phyloP scores from a whole-genome alignment of 495 filamentous ascomycete species.

The Aspergillus sparsus region DNA sequence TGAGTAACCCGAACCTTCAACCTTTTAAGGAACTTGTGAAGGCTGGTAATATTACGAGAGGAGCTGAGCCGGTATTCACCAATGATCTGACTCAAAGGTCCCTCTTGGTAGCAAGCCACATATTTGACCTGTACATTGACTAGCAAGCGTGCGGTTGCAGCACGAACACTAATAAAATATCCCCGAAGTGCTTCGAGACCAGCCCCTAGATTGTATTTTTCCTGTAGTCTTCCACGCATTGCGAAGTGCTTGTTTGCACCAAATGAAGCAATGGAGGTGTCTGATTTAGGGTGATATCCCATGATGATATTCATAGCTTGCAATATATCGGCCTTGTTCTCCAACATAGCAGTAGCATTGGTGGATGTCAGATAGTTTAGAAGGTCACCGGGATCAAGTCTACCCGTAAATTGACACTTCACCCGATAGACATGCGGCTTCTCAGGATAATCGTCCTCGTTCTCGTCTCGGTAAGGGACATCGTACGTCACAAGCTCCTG shows the following conservation, averaged over 20 bases:
- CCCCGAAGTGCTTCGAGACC: conserved; percentile 60
- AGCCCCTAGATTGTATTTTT: conserved; percentile 35
- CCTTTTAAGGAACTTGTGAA: conserved; percentile 49
- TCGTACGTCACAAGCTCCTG: conserved; percentile 24
- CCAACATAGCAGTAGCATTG: conserved; percentile 39
- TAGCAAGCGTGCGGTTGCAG: conserved; percentile 62
- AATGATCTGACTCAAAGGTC: conserved; percentile 34
- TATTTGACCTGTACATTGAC: conserved; percentile 60
- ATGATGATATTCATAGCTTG: conserved; percentile 59
- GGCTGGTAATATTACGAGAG: conserved; percentile 20
- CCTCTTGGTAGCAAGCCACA: conserved; percentile 41
- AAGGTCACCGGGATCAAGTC: conserved; percentile 50
- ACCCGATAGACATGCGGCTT: conserved; percentile 49
- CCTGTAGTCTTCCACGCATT: conserved; percentile 26
- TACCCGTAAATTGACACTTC: conserved; percentile 41
- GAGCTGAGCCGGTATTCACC: conserved; percentile 16
- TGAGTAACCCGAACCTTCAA: conserved; percentile 44
- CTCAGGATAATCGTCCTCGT: conserved; percentile 41
- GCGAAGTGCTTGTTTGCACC: conserved; percentile 46
- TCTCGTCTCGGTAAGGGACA: conserved; percentile 45
- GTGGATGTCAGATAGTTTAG: conserved; percentile 56
- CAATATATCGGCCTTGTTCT: conserved; percentile 41
- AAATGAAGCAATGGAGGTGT: conserved; percentile 32
- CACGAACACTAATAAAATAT: conserved; percentile 67
- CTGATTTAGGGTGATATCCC: conserved; percentile 41